Conservation (phyloP, 371 early-diverging fungal species). For the Zancudomyces culisetae region DNA sequence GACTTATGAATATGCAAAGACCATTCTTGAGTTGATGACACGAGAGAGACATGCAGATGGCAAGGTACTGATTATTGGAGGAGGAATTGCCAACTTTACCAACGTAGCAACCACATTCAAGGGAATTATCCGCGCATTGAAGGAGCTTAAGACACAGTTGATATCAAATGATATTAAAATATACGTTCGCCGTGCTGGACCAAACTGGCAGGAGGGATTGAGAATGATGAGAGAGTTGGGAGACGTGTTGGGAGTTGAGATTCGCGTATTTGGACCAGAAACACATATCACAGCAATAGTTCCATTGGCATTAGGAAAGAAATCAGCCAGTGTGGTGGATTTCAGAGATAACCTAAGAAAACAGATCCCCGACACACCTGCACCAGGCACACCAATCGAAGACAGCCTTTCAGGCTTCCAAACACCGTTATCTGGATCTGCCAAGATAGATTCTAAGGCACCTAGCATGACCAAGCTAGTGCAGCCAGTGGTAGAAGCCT, state of each 20-base stretch:
- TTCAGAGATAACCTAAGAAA: conserved; percentile 19
- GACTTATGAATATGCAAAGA: conserved; percentile 96
- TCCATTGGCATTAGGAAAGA: conserved; percentile 59
- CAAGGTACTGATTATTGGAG: conserved; percentile 91
- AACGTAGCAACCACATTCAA: conserved; percentile 97
- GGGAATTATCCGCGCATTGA: conserved; percentile 89
- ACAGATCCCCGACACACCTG: conserved; percentile 26
- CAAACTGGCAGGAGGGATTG: conserved; percentile 97
- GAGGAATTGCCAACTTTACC: conserved; percentile 98
- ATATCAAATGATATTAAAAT: conserved; percentile 76
- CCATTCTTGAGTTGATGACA: conserved; percentile 93
- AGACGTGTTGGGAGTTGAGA: conserved; percentile 76
- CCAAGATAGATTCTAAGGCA: conserved; percentile 12
- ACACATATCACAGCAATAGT: conserved; percentile 96
- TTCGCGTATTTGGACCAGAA: conserved; percentile 92
- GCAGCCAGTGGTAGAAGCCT: conserved; percentile 9
- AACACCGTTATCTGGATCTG: background rate
- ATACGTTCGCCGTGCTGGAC: conserved; percentile 93
- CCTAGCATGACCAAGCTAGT: background rate
- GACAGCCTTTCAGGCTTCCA: conserved; percentile 8
- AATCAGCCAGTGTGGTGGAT: conserved; percentile 8
- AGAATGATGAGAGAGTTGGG: conserved; percentile 85
- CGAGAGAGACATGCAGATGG: conserved; percentile 64
- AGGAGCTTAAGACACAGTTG: conserved; percentile 71
- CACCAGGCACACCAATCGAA: conserved; percentile 32